A percentile compares a stretch with the other conserved stretches of the same genome.
Conservation (phyloP, 169 alveolate genomes). For the Perkinsus olseni region DNA sequence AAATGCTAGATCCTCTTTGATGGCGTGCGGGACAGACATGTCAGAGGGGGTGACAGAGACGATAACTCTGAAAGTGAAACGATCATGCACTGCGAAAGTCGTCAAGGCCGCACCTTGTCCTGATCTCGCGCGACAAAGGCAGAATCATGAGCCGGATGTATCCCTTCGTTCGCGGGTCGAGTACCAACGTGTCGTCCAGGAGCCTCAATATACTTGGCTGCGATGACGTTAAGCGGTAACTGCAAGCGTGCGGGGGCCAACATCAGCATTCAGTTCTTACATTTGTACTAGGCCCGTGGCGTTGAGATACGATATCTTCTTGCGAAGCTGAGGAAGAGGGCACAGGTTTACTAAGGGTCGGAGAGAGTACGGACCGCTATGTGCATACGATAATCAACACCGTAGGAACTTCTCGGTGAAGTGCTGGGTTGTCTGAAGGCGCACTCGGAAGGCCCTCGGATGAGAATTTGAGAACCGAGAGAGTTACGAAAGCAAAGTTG, state of each 20-base stretch:
- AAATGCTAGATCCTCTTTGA: background rate
- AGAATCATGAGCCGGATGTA: background rate
- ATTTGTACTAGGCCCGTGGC: background rate
- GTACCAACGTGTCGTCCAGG: background rate
- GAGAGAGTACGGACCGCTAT: background rate
- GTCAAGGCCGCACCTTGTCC: background rate
- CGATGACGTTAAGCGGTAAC: background rate
- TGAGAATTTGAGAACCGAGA: background rate
- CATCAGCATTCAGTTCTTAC: background rate
- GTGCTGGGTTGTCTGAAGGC: too few relatives aligned
- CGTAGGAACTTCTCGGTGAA: too few relatives aligned
- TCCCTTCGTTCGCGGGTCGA: background rate
- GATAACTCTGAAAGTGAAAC: background rate
- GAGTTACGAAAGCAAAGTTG: background rate
- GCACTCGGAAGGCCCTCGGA: too few relatives aligned
- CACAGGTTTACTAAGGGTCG: background rate
- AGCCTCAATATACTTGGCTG: background rate
- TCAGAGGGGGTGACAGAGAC: background rate
- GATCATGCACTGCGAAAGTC: background rate
- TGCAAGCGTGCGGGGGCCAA: background rate
- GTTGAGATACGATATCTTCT: background rate
- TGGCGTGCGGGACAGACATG: background rate
- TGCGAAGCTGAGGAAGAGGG: background rate
- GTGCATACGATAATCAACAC: background rate
- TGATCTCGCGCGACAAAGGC: background rate